Percentiles rank a stretch among this genome's conserved stretches.
phyloP scores from a whole-genome alignment of 163 green algal genomes.

The Scenedesmus sp. region DNA sequence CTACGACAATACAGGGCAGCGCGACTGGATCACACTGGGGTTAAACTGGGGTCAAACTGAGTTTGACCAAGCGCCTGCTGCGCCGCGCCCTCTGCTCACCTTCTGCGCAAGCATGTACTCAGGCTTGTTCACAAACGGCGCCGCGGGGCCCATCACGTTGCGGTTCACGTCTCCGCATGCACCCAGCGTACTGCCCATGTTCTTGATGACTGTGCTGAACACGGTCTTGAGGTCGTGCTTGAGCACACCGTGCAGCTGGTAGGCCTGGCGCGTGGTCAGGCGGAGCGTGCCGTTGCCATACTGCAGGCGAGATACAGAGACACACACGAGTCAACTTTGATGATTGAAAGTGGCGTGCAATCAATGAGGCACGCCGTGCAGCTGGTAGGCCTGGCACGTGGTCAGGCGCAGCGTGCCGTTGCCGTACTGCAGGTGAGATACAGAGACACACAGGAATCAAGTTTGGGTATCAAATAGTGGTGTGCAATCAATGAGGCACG shows the following conservation, averaged over 20 bases:
- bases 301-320: conserved; percentile 63
- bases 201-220: conserved; percentile 98
- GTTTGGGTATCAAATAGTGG: neutral
- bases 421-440: conserved; percentile 84
- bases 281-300: conserved; percentile 98
- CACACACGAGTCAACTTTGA: neutral
- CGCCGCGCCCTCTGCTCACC: neutral
- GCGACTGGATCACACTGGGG: too few species aligned
- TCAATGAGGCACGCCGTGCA: conserved; percentile 94
- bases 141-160: conserved; percentile 93
- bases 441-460: neutral
- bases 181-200: conserved; percentile 98
- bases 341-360: neutral
- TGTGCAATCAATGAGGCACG: conserved; percentile 75
- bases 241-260: conserved; percentile 99
- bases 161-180: conserved; percentile 99
- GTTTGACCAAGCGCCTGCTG: neutral
- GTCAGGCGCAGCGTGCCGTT: conserved; percentile 98
- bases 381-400: conserved; percentile 98
- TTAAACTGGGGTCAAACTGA: too few species aligned
- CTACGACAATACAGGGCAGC: too few species aligned
- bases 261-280: conserved; percentile 98
- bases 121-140: conserved; percentile 85
- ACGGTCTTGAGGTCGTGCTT: conserved; percentile 99
- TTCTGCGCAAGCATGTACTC: conserved; percentile 87